Conservation (phyloP, 2,329 filamentous ascomycete genomes). For the Stagonosporopsis vannaccii region DNA sequence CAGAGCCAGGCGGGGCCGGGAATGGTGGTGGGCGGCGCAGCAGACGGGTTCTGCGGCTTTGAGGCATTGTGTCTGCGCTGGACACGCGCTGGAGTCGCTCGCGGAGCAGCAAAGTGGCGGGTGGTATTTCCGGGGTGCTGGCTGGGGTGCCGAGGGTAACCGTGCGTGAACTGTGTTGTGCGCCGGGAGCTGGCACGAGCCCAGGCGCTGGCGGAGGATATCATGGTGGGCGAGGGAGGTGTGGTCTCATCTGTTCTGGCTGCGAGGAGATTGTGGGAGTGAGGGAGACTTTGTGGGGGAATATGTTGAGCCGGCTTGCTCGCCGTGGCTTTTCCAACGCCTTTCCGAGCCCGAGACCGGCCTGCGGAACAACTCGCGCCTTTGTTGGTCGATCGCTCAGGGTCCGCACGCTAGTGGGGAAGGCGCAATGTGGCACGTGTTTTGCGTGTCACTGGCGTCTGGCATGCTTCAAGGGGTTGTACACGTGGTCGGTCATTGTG, state of each 20-base stretch:
- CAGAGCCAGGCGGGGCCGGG: conserved; percentile 56
- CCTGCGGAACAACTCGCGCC: conserved; percentile 2
- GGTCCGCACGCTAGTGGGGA: conserved; percentile 6
- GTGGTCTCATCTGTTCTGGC: conserved; percentile 10
- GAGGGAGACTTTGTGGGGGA: conserved; percentile 5
- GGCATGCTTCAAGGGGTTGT: background rate
- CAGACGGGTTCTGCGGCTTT: conserved; percentile 17
- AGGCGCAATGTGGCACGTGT: conserved; percentile 14
- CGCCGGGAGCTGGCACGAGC: conserved; percentile 34
- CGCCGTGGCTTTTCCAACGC: conserved; percentile 2
- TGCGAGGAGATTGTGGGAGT: background rate
- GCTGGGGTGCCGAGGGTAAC: conserved; percentile 19
- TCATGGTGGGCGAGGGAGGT: conserved; percentile 35
- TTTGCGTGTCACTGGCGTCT: background rate
- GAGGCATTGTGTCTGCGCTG: conserved; percentile 29
- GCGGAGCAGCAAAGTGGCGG: conserved; percentile 2
- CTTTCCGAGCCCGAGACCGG: conserved; percentile 10
- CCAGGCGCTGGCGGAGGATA: conserved; percentile 39
- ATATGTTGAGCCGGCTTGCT: conserved; percentile 8
- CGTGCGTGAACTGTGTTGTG: conserved; percentile 21
- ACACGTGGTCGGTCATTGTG: background rate
- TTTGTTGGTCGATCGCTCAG: conserved; percentile 7
- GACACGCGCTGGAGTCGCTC: conserved; percentile 19
- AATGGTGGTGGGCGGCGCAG: conserved; percentile 41
- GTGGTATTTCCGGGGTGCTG: conserved; percentile 17